These are phyloP conservation scores for Chalciporus pseudorubinellus DNA, from an alignment of 768 basidiomycete species.

Conservation along the genomic window DNA sequence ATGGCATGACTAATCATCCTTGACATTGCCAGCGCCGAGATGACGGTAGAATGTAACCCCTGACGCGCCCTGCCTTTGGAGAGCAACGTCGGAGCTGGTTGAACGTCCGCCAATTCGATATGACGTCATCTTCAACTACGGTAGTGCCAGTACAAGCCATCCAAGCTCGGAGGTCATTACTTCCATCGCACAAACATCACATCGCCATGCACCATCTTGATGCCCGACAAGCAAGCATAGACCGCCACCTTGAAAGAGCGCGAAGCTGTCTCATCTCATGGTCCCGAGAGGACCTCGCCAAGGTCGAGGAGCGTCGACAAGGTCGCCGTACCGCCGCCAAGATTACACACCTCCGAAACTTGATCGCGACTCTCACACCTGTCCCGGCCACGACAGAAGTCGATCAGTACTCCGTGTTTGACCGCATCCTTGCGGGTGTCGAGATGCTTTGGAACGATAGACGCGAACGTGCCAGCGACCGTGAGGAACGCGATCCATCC, in stretches of 20 bases:
- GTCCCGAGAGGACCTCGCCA: background rate
- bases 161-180: no score
- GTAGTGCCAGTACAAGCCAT: no score
- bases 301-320: slow-evolving; percentile 5
- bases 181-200: no score
- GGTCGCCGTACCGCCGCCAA: slow-evolving; percentile 20
- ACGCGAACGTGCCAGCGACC: slow-evolving; percentile 4
- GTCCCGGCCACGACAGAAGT: slow-evolving; percentile 21
- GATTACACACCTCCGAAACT: slow-evolving; percentile 20
- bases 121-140: no score
- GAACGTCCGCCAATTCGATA: no score
- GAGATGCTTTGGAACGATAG: slow-evolving; percentile 21
- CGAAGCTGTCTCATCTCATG: slow-evolving; percentile 14
- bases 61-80: no score
- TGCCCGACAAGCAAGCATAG: slow-evolving; percentile 17
- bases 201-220: slow-evolving; percentile 9
- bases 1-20: no score
- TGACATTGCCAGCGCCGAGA: no score
- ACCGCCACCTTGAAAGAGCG: slow-evolving; percentile 18
- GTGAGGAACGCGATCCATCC: background rate
- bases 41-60: no score
- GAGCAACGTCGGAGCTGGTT: no score
- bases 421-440: slow-evolving; percentile 20
- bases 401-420: slow-evolving; percentile 12
- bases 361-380: slow-evolving; percentile 18